Percentiles rank a stretch among this genome's conserved stretches.
Evolutionary conservation across 805 yeast species (phyloP).

Genomic region (Myxozyma melibiosi): DNA sequence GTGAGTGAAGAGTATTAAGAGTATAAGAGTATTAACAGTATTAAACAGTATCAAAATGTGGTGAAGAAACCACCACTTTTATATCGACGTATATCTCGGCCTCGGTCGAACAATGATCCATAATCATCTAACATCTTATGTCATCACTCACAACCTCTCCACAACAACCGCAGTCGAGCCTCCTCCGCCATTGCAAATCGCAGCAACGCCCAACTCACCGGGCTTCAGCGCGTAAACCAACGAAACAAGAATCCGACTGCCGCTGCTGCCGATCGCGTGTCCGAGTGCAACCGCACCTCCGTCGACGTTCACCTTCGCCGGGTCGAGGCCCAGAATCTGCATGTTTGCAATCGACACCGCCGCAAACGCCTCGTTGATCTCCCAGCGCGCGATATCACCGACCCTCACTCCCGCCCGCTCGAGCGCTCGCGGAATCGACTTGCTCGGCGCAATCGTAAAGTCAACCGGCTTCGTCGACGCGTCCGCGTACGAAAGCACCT

Average conservation of each 20-base stretch:
- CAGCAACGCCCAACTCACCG: constrained; percentile 88
- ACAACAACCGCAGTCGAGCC: constrained; percentile 87
- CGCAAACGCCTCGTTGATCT: constrained; percentile 92
- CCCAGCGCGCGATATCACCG: constrained; percentile 77
- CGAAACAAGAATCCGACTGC: constrained; percentile 81
- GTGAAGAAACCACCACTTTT: not conserved
- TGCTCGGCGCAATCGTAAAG: constrained; percentile 90
- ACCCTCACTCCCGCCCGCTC: constrained; percentile 70
- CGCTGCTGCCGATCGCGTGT: constrained; percentile 93
- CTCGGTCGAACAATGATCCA: not conserved
- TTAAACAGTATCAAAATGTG: not conserved
- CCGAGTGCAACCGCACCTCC: constrained; percentile 98
- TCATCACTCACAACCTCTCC: not conserved
- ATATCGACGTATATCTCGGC: not conserved
- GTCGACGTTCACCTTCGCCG: constrained; percentile 77
- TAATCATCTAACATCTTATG: not conserved
- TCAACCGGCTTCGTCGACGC: constrained; percentile 91
- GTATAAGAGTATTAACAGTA: too few relatives aligned
- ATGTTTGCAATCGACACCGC: constrained; percentile 89
- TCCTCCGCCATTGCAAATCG: constrained; percentile 98
- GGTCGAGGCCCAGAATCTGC: constrained; percentile 61
- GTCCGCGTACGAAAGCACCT: constrained; percentile 88
- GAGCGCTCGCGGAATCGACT: constrained; percentile 89
- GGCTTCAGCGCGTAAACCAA: constrained; percentile 50
- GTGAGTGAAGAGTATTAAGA: too few relatives aligned